Conservation (phyloP, 73 alveolate genomes). For the Paraurostyla sp. region DNA sequence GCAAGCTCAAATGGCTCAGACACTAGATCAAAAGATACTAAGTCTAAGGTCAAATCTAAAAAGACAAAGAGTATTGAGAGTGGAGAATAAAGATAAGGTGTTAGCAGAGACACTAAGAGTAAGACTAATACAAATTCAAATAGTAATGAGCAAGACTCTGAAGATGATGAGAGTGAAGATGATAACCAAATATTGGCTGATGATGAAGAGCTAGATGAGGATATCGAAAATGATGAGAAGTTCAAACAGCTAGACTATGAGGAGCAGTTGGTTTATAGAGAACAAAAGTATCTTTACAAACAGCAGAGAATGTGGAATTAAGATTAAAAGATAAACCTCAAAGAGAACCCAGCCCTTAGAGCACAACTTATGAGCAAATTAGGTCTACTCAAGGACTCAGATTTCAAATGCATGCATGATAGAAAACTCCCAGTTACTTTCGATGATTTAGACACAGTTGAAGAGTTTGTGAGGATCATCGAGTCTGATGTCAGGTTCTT, state of each 20-base stretch:
- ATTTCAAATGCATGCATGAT: conserved; percentile 68
- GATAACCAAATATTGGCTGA: conserved; percentile 15
- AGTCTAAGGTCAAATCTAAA: neutral
- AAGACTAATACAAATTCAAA: conserved; percentile 19
- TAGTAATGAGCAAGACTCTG: conserved; percentile 20
- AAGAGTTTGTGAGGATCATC: conserved; percentile 46
- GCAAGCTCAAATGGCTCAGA: conserved; percentile 49
- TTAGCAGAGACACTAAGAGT: neutral
- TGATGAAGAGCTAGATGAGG: conserved; percentile 55
- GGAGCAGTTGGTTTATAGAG: conserved; percentile 43
- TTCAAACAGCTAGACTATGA: conserved; percentile 43
- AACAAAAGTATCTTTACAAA: conserved; percentile 25
- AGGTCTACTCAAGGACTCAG: conserved; percentile 71
- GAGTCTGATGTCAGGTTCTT: conserved; percentile 67
- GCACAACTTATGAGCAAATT: conserved; percentile 61
- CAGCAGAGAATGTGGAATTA: conserved; percentile 52
- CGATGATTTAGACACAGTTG: conserved; percentile 39
- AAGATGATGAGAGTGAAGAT: conserved; percentile 48
- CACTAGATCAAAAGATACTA: conserved; percentile 2
- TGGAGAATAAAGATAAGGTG: conserved; percentile 1
- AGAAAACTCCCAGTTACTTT: conserved; percentile 47
- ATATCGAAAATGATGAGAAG: conserved; percentile 54
- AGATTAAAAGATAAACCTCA: conserved; percentile 43
- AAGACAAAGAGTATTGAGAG: conserved; percentile 13
- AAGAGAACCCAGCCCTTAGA: conserved; percentile 39